Conservation (phyloP, 164 flowering plant species). For the Aristolochia fimbriata region DNA sequence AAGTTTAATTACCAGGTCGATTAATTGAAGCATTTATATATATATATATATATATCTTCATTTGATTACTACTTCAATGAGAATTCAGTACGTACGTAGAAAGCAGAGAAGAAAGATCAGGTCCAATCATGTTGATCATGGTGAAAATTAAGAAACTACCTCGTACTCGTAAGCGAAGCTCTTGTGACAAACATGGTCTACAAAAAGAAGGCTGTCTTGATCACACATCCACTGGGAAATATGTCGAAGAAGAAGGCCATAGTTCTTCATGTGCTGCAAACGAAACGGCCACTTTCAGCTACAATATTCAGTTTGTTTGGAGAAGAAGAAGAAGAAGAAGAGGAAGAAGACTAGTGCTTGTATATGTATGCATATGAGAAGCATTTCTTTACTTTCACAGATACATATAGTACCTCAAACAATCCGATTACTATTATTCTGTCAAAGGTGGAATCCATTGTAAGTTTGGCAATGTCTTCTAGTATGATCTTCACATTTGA, state of each 20-base stretch:
- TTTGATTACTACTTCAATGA: not conserved
- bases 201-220: conserved; percentile 17
- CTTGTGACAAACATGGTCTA: conserved; percentile 18
- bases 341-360: too few species aligned
- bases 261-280: conserved; percentile 19
- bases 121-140: too few species aligned
- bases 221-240: conserved; percentile 15
- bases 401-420: conserved; percentile 70
- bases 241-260: conserved; percentile 10
- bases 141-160: not conserved
- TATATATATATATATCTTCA: too few species aligned
- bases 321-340: not conserved
- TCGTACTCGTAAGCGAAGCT: conserved; percentile 10
- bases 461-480: too few species aligned
- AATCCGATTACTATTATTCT: conserved; percentile 67
- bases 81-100: not conserved
- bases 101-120: not conserved
- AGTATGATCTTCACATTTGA: conserved; percentile 20
- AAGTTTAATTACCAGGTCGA: not conserved
- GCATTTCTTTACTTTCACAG: too few species aligned
- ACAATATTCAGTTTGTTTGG: not conserved
- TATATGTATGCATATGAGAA: too few species aligned
- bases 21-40: too few species aligned
- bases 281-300: not conserved
- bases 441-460: too few species aligned